These are phyloP conservation scores for Kregervanrija delftensis DNA, from an alignment of 805 yeast species.

Conservation along the genomic window DNA sequence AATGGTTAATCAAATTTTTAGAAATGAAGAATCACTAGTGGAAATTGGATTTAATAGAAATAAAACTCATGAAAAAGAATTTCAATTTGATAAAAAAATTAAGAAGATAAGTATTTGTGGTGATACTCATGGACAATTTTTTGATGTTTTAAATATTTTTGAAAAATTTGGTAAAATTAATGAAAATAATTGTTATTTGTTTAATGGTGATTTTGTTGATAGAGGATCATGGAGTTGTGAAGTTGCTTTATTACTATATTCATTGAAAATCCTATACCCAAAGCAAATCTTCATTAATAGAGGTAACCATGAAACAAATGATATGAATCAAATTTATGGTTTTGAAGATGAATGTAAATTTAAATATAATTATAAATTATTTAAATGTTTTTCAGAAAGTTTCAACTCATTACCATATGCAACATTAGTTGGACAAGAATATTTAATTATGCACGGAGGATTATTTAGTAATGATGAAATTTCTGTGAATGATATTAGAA, in stretches of 20 bases:
- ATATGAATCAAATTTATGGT: constrained; percentile 95
- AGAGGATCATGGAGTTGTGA: constrained; percentile 98
- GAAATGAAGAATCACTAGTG: constrained; percentile 63
- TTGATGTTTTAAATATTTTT: constrained; percentile 80
- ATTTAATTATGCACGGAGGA: constrained; percentile 94
- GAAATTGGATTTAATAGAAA: constrained; percentile 44
- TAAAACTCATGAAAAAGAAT: constrained; percentile 32
- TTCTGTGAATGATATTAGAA: constrained; percentile 66
- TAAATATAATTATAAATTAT: constrained; percentile 76
- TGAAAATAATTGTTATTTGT: constrained; percentile 64
- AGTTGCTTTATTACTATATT: constrained; percentile 75
- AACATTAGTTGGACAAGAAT: constrained; percentile 67
- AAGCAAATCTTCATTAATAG: constrained; percentile 66
- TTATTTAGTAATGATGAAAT: constrained; percentile 72
- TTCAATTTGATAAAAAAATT: constrained; percentile 22
- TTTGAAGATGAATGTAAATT: constrained; percentile 93
- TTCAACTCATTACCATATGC: constrained; percentile 86
- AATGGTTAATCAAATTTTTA: constrained; percentile 59
- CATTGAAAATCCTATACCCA: constrained; percentile 74
- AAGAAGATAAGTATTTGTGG: constrained; percentile 80
- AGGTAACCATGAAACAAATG: constrained; percentile 95
- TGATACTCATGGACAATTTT: constrained; percentile 96
- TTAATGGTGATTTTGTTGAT: constrained; percentile 97
- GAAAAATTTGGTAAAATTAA: constrained; percentile 64
- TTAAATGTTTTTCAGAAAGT: constrained; percentile 77